Base-by-base conservation (phyloP, 2,329 filamentous ascomycete genomes). In the Aureobasidium leucospermi region DNA sequence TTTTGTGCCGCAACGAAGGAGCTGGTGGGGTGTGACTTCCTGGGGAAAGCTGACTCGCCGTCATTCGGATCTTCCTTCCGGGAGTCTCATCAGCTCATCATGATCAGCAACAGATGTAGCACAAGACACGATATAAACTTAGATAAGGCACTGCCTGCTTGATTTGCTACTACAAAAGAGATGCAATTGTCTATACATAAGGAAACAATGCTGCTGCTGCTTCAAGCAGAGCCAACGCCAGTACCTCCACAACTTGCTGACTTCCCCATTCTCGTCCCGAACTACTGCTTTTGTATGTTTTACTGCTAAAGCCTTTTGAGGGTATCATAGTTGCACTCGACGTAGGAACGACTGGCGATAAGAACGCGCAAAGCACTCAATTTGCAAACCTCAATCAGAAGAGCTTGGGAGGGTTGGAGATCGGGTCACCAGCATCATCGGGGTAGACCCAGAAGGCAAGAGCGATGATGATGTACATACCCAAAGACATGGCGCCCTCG, bases 401-500 rank as follows among this genome's bases (percentile, higher is more conserved):
- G 9, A 60, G 43, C 38, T 57, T 57, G n/a, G 57, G 57, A 38
- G 51, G 32, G 16, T 51, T 38, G 15, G 42, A 39, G 41, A 47
- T 39, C 36, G 57, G 43, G 60, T 71, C 68, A 5, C 64, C 64
- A 3, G 74, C 77, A 63, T 80, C 73, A 63, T 84, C 81, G 2
- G 82, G 82, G 67, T 84, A 84, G 53, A 85, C 81, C 68, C 79
- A 80, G 68, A 85, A 85, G 5, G 81, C 81, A 41, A 84, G 71
- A 3, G 79, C 81, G 60, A 85, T 84, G 60, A 85, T 84, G 60
- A 79, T 75, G 66, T 85, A 85, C 62, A 74, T 77, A 65, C 77
- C 78, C 42, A 80, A 66, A 63, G 77, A 80, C 77, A 80, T 79
- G 59, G 86, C 85, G 13, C 90, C 90, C 75, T 95, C 90, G 11